Evolutionary conservation across 1,284 basidiomycete species (phyloP).

Genomic region (Sutorius eximius): DNA sequence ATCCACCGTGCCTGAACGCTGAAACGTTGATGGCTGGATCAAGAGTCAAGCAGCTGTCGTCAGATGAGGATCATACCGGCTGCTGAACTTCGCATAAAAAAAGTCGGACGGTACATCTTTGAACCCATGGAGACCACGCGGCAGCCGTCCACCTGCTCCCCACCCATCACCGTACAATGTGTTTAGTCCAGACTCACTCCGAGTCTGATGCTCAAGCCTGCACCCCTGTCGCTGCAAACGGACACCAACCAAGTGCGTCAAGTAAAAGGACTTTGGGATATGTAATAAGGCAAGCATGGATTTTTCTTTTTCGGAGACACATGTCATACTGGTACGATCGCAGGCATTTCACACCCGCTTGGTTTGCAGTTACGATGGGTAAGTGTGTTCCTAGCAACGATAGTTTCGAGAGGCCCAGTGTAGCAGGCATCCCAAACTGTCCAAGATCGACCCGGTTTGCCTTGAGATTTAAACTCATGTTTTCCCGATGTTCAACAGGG

Average conservation of each 20-base stretch:
- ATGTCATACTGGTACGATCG: not conserved
- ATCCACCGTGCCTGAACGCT: not conserved
- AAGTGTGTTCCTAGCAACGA: slow-evolving; percentile 13
- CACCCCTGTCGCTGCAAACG: not conserved
- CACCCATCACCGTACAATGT: not conserved
- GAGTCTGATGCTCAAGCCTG: not conserved
- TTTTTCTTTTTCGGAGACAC: not conserved
- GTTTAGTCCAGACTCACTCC: not conserved
- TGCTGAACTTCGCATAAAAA: not conserved
- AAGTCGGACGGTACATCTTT: not conserved
- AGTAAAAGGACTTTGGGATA: slow-evolving; percentile 18
- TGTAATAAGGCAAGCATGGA: slow-evolving; percentile 23
- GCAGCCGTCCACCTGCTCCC: not conserved
- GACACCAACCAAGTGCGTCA: not conserved
- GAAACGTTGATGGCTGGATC: not conserved
- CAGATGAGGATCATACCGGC: not conserved
- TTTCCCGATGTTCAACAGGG: slow-evolving; percentile 35
- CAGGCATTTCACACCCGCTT: slow-evolving; percentile 48
- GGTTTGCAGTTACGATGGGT: slow-evolving; percentile 59
- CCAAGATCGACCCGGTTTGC: not conserved
- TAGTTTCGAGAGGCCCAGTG: not conserved
- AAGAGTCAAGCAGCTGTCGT: not conserved
- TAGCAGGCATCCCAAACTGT: not conserved
- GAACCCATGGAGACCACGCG: not conserved
- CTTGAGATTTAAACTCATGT: not conserved